These are phyloP conservation scores for Tetrapisispora pingtungensis DNA, from an alignment of 805 yeast species.

Conservation along the genomic window DNA sequence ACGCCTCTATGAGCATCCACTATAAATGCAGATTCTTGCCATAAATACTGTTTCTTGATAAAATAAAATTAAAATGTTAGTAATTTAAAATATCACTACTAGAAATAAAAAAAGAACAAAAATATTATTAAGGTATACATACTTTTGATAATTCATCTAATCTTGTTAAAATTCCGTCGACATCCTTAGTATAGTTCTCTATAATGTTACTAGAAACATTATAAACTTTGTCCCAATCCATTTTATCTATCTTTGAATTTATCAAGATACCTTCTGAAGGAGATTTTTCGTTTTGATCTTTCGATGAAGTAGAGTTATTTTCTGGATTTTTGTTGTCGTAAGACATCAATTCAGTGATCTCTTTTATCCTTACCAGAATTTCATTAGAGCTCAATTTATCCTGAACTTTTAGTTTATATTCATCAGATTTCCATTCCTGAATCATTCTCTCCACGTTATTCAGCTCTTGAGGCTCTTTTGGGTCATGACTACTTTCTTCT, in stretches of 20 bases:
- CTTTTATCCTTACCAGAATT: conserved; percentile 10
- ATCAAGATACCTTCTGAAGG: conserved; percentile 2
- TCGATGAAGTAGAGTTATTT: conserved; percentile 1
- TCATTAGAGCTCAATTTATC: conserved; percentile 11
- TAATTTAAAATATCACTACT: neutral
- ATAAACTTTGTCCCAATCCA: conserved; percentile 27
- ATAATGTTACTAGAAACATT: conserved; percentile 23
- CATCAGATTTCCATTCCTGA: conserved; percentile 20
- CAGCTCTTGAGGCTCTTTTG: too few species aligned
- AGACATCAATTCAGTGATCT: conserved; percentile 10
- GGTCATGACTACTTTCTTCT: too few species aligned
- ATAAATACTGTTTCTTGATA: conserved; percentile 18
- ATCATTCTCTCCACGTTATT: conserved; percentile 10
- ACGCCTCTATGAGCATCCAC: conserved; percentile 27
- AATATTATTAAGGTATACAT: conserved; percentile 4
- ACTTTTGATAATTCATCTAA: conserved; percentile 19
- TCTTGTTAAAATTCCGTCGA: conserved; percentile 16
- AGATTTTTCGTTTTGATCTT: conserved; percentile 2
- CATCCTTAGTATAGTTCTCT: conserved; percentile 22
- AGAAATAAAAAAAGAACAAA: neutral
- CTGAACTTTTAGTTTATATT: conserved; percentile 7
- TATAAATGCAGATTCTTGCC: conserved; percentile 29
- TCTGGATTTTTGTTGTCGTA: neutral
- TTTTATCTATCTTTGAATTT: conserved; percentile 3
- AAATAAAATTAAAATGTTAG: conserved; percentile 2